Conservation (phyloP, 306 rosid species). For the Pyrus bretschneideri region DNA sequence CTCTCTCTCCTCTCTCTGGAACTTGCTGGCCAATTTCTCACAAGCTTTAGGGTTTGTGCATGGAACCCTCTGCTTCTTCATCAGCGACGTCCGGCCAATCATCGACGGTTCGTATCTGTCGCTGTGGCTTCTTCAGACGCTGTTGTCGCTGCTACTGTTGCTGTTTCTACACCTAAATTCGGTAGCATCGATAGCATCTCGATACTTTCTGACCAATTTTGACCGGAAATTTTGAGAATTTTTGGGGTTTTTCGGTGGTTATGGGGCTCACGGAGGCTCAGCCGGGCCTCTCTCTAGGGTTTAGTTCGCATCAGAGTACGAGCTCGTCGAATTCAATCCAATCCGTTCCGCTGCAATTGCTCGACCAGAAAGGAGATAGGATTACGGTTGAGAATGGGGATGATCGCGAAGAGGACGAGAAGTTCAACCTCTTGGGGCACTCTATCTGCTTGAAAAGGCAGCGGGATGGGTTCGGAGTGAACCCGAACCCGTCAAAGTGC, state of each 20-base stretch:
- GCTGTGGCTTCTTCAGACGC: constrained; percentile 31
- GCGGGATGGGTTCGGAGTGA: constrained; percentile 26
- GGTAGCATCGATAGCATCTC: neutral
- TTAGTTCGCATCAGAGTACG: constrained; percentile 25
- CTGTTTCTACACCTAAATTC: constrained; percentile 37
- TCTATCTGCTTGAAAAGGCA: constrained; percentile 45
- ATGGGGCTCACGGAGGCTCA: constrained; percentile 46
- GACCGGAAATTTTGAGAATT: neutral
- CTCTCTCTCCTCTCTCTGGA: neutral
- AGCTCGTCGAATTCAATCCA: constrained; percentile 16
- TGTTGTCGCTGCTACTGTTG: constrained; percentile 80
- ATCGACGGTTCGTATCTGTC: constrained; percentile 29
- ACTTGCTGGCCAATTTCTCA: neutral
- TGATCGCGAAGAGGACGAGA: constrained; percentile 31
- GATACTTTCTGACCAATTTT: neutral
- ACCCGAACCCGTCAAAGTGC: constrained; percentile 34
- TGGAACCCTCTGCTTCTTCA: constrained; percentile 39
- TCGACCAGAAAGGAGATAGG: constrained; percentile 29
- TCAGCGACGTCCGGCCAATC: constrained; percentile 4
- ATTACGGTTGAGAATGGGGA: constrained; percentile 27
- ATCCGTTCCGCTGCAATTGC: constrained; percentile 27
- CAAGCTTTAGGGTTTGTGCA: neutral
- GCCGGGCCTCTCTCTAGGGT: constrained; percentile 54
- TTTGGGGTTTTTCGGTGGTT: neutral
- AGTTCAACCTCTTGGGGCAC: constrained; percentile 50